phyloP scores from a whole-genome alignment of 495 filamentous ascomycete species.

The Penicillium subrubescens region DNA sequence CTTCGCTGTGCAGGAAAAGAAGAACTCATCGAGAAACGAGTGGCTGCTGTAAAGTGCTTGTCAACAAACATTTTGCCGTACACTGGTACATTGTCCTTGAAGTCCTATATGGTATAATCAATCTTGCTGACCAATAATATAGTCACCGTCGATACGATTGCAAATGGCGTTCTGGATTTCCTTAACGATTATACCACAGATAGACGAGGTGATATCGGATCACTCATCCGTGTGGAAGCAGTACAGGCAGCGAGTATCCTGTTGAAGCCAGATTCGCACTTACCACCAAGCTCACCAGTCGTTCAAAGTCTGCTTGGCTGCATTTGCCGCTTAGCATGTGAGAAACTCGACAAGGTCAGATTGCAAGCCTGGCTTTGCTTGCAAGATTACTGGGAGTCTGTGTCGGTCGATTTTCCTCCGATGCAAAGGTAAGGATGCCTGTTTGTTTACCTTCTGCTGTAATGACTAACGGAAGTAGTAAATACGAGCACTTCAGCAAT shows the following conservation, averaged over 20 bases:
- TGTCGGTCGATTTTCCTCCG: conserved; percentile 32
- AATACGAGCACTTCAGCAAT: conserved; percentile 49
- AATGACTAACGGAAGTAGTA: conserved; percentile 34
- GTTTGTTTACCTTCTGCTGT: neutral
- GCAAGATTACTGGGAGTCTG: conserved; percentile 42
- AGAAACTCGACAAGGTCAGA: conserved; percentile 88
- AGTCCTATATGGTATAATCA: neutral
- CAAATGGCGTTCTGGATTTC: conserved; percentile 44
- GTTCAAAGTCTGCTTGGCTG: conserved; percentile 38
- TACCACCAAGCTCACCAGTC: conserved; percentile 17
- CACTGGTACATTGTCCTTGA: conserved; percentile 33
- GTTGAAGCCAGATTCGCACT: conserved; percentile 24
- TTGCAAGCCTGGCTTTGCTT: conserved; percentile 61
- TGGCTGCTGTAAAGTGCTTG: conserved; percentile 62
- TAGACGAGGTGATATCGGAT: conserved; percentile 85
- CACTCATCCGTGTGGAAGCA: conserved; percentile 76
- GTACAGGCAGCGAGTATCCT: conserved; percentile 58
- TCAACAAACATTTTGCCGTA: conserved; percentile 49
- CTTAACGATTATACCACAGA: conserved; percentile 90
- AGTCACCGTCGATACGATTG: conserved; percentile 33
- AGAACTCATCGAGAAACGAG: conserved; percentile 59
- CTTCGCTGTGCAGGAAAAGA: conserved; percentile 42
- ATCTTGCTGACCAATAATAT: conserved; percentile 8
- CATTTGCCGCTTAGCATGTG: conserved; percentile 71
- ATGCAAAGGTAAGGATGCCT: conserved; percentile 32